Evolutionary conservation across 164 flowering plant species (phyloP), one percentile per base, ranked within the genome.

Genomic region (Cinnamomum micranthum): DNA sequence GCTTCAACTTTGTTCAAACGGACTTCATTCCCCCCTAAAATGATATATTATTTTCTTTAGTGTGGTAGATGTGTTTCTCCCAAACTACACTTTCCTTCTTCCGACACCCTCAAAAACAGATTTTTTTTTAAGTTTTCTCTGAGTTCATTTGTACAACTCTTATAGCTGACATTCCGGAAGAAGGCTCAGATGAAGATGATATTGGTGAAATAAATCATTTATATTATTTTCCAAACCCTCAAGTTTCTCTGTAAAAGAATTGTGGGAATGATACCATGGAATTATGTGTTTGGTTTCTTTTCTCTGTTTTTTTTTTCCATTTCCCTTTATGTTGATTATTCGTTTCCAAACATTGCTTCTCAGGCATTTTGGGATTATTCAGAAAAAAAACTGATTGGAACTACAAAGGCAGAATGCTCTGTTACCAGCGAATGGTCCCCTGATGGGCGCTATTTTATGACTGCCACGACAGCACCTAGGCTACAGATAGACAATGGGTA

Each of bases 401-500:
- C 86, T 62, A 87, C 97, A 17, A 94, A 84, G 82, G 93, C 99
- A 74, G 99, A 96, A 78, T 88, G 87, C 71, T 96, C 99, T 62
- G 99, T 96, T 66, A 85, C 95, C 24, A 91, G 98, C 81, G 99
- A 96, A 79, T 96, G 99, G 99, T 94, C 99, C 24, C 93, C 99
- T 23, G 88, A 90, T 88, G 99, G 99, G 50, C 72, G 80, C 74
- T 96, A 89, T 79, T 94, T 96, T 81, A 87, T 96, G 99, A 94
- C 98, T 69, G 99, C 99, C 50, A 91, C 99, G 71, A 96, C 99
- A 75, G 98, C 98, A 75, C 99, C 99, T 65, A 91, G 99, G 77
- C 87, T 88, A 41, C 98, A 94, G 83, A 88, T 96, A 73, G 99
- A 96, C 80, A 96, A 96, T 78, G 97, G 97, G 99, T 96, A 91